Percentiles rank a stretch among this genome's conserved stretches.
These are phyloP conservation scores for Hypocrella siamensis DNA, from an alignment of 2,329 filamentous ascomycete genomes.

Conservation along the genomic window DNA sequence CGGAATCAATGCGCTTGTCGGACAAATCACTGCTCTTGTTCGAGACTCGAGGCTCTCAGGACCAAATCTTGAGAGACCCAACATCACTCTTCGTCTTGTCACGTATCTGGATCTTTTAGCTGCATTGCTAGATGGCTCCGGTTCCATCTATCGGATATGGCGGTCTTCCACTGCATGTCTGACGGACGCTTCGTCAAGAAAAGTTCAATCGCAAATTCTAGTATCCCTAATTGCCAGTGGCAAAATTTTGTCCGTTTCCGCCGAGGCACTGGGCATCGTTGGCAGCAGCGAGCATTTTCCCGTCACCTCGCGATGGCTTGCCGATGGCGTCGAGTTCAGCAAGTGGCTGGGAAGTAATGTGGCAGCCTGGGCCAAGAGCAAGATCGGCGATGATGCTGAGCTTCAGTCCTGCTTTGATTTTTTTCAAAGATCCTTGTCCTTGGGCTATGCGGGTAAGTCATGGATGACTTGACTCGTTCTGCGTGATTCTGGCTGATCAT, in stretches of 20 bases:
- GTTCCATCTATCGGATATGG: constrained; percentile 23
- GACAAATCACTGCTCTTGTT: constrained; percentile 50
- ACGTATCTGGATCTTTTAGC: constrained; percentile 28
- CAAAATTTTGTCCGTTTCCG: constrained; percentile 31
- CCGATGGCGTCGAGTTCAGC: constrained; percentile 47
- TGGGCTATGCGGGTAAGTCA: constrained; percentile 55
- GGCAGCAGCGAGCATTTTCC: constrained; percentile 16
- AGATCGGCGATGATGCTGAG: constrained; percentile 16
- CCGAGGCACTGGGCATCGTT: constrained; percentile 38
- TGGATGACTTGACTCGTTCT: neutral
- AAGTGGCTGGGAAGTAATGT: constrained; percentile 59
- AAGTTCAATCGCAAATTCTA: constrained; percentile 19
- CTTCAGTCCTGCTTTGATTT: constrained; percentile 28
- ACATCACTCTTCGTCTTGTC: constrained; percentile 25
- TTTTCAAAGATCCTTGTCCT: constrained; percentile 43
- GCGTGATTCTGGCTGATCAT: neutral
- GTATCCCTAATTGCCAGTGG: constrained; percentile 31
- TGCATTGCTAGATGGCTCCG: constrained; percentile 22
- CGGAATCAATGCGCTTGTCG: constrained; percentile 62
- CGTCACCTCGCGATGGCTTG: constrained; percentile 37
- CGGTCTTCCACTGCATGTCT: constrained; percentile 11
- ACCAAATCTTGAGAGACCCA: constrained; percentile 21
- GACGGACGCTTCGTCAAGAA: constrained; percentile 11
- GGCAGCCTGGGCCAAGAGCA: constrained; percentile 22
- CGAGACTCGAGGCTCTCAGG: constrained; percentile 27